Percentiles rank a stretch among this genome's conserved stretches.
Conservation (phyloP, 768 basidiomycete genomes). For the Russula sp. region DNA sequence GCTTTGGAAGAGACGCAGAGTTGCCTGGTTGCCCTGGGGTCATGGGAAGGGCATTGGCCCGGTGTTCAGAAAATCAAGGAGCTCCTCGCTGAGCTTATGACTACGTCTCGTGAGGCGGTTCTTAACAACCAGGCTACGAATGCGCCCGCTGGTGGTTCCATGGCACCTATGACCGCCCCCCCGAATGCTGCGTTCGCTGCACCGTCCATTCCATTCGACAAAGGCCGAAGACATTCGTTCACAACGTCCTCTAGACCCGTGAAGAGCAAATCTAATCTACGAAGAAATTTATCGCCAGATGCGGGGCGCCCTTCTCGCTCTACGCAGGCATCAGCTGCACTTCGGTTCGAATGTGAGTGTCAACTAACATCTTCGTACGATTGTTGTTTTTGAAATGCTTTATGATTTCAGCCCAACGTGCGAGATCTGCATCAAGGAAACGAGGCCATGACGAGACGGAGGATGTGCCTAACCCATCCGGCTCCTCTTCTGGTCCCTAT, state of each 20-base stretch:
- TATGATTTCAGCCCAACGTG: slow-evolving; percentile 47
- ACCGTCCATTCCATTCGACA: slow-evolving; percentile 11
- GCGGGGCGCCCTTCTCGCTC: slow-evolving; percentile 27
- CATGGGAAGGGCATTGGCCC: slow-evolving; percentile 84
- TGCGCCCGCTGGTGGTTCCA: slow-evolving; percentile 21
- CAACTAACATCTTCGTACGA: neutral
- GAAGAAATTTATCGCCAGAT: slow-evolving; percentile 30
- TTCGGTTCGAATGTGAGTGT: slow-evolving; percentile 30
- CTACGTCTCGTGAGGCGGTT: slow-evolving; percentile 64
- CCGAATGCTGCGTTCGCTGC: slow-evolving; percentile 3
- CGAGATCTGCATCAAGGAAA: slow-evolving; percentile 68
- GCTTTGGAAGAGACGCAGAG: slow-evolving; percentile 82
- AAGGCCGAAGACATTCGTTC: slow-evolving; percentile 22
- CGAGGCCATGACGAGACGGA: slow-evolving; percentile 64
- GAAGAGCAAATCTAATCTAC: slow-evolving; percentile 25
- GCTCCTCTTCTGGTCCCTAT: slow-evolving; percentile 19
- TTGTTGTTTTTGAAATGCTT: neutral
- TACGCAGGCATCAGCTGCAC: slow-evolving; percentile 23
- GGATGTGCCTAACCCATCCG: slow-evolving; percentile 35
- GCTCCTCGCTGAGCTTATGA: slow-evolving; percentile 60
- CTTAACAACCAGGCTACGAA: slow-evolving; percentile 26
- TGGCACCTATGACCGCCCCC: slow-evolving; percentile 3
- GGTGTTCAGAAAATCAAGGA: slow-evolving; percentile 85
- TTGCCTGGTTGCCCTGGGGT: slow-evolving; percentile 60
- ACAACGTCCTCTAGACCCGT: slow-evolving; percentile 13